Percentiles rank a stretch among this genome's conserved stretches.
Evolutionary conservation across 2,329 filamentous ascomycete genomes (phyloP).

Genomic region (Fusarium algeriense): DNA sequence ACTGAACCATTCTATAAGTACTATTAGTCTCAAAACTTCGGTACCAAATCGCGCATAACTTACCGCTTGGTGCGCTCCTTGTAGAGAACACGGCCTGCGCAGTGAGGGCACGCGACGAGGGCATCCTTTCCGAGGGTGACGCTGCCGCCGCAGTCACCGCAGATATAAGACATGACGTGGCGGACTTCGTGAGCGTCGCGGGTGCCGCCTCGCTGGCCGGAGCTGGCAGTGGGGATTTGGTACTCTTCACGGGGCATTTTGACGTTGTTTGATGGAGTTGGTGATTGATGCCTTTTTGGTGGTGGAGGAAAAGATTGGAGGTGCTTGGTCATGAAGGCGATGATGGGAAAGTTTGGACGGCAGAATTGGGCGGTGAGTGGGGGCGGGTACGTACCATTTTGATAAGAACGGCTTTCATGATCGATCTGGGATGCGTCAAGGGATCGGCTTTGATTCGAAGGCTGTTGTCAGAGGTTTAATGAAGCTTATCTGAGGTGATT

Average conservation of each 20-base stretch:
- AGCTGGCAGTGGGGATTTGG: constrained; percentile 73
- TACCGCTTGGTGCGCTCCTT: constrained; percentile 98
- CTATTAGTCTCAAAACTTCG: constrained; percentile 5
- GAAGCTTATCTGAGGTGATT: too few species aligned
- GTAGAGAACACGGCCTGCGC: constrained; percentile 94
- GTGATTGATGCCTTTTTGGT: constrained; percentile 2
- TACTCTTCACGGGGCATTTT: constrained; percentile 80
- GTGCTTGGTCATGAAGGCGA: constrained; percentile 44
- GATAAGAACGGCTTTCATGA: background rate
- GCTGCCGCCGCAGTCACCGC: constrained; percentile 59
- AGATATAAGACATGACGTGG: constrained; percentile 56
- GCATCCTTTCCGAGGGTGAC: constrained; percentile 60
- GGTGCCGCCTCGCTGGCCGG: constrained; percentile 58
- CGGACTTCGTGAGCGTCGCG: constrained; percentile 56
- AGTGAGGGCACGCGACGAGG: constrained; percentile 66
- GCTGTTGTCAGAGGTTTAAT: background rate
- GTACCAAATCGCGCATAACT: constrained; percentile 50
- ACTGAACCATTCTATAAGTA: constrained; percentile 88
- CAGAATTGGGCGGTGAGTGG: constrained; percentile 45
- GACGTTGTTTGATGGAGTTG: background rate
- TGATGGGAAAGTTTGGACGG: constrained; percentile 43
- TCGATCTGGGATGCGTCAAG: background rate
- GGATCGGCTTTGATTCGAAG: background rate
- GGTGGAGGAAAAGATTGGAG: constrained; percentile 37
- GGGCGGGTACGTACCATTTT: constrained; percentile 13